phyloP scores from a whole-genome alignment of 805 yeast species.

The Saccharomycopsis fibuligera region DNA sequence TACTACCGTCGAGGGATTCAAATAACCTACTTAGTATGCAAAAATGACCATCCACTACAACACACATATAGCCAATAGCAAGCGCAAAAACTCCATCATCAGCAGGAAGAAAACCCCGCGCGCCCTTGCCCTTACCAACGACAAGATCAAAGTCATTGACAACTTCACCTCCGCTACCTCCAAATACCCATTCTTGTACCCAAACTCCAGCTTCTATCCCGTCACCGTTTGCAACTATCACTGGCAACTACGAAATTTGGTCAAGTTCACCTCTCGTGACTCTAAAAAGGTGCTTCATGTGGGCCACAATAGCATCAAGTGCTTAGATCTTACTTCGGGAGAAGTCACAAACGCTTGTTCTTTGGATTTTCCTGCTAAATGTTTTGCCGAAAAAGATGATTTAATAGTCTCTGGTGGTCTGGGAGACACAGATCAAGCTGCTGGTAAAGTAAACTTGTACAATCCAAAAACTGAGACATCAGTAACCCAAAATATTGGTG shows the following conservation, averaged over 20 bases:
- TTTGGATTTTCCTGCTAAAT: slow-evolving; percentile 57
- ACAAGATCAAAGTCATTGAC: neutral
- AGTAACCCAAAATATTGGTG: slow-evolving; percentile 54
- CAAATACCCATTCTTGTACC: slow-evolving; percentile 10
- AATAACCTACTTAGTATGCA: too few species aligned
- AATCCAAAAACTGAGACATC: slow-evolving; percentile 39
- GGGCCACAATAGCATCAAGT: slow-evolving; percentile 44
- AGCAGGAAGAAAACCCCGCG: neutral
- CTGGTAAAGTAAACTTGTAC: slow-evolving; percentile 6
- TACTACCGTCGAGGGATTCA: too few species aligned
- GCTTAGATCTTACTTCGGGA: slow-evolving; percentile 28
- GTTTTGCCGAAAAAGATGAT: slow-evolving; percentile 55
- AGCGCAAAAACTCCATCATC: too few species aligned
- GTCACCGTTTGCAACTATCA: slow-evolving; percentile 36
- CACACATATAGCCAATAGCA: neutral
- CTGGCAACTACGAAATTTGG: slow-evolving; percentile 80
- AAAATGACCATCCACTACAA: slow-evolving; percentile 2
- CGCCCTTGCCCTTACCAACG: too few species aligned
- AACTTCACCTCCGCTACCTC: slow-evolving; percentile 3
- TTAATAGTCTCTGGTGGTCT: slow-evolving; percentile 43
- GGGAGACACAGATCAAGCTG: slow-evolving; percentile 12
- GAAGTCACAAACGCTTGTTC: neutral
- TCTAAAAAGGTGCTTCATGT: slow-evolving; percentile 52
- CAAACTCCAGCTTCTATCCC: slow-evolving; percentile 1
- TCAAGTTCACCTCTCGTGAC: slow-evolving; percentile 42